Percentiles rank a stretch among this genome's conserved stretches.
phyloP scores from a whole-genome alignment of 352 stramenopile species.

The Globisporangium alternatum region DNA sequence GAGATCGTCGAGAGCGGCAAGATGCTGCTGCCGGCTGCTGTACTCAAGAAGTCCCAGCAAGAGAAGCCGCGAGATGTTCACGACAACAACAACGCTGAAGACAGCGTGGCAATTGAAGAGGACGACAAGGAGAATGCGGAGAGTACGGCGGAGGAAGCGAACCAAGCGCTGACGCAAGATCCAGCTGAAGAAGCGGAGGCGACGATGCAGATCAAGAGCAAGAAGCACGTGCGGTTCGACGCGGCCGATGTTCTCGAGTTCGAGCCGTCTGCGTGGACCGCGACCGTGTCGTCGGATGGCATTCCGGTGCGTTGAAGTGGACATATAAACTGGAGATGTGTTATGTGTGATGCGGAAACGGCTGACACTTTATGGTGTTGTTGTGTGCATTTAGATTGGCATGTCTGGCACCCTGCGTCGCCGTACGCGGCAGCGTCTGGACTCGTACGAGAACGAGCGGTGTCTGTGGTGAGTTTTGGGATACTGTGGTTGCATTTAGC shows the following conservation, averaged over 20 bases:
- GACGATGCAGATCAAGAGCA: conserved; percentile 17
- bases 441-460: conserved; percentile 68
- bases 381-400: conserved; percentile 35
- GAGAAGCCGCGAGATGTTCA: background rate
- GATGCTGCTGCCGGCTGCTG: background rate
- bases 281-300: conserved; percentile 70
- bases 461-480: conserved; percentile 31
- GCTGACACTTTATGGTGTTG: background rate
- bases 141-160: background rate
- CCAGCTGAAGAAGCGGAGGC: background rate
- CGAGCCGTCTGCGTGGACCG: conserved; percentile 80
- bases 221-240: conserved; percentile 58
- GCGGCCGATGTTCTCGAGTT: conserved; percentile 75
- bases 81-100: background rate
- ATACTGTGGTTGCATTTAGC: background rate
- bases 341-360: background rate
- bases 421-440: conserved; percentile 55
- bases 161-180: conserved; percentile 2
- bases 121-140: conserved; percentile 3
- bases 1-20: conserved; percentile 5
- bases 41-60: background rate
- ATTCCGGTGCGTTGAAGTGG: conserved; percentile 47
- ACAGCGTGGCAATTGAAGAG: background rate
- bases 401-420: conserved; percentile 67
- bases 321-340: background rate